Evolutionary conservation across 202 grass and related monocot genomes (phyloP).

Genomic region (Elaeis oleifera): DNA sequence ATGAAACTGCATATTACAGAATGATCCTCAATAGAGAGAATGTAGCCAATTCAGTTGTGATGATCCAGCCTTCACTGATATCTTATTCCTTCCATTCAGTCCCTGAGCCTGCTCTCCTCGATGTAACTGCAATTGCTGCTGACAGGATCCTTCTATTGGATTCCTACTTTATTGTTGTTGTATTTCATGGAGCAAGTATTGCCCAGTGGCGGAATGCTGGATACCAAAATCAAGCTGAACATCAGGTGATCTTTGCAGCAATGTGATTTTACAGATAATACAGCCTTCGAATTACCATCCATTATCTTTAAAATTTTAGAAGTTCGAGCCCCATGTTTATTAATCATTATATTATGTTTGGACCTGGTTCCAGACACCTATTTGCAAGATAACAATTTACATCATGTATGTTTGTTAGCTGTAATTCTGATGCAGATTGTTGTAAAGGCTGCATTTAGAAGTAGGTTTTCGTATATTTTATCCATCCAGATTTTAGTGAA

Average conservation of each 20-base stretch:
- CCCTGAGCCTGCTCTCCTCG: constrained; percentile 76
- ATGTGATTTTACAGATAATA: neutral
- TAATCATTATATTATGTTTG: constrained; percentile 11
- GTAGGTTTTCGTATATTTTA: too few species aligned
- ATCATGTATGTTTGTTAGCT: too few species aligned
- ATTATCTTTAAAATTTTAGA: too few species aligned
- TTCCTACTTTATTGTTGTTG: constrained; percentile 91
- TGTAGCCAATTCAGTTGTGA: constrained; percentile 78
- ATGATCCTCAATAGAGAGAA: constrained; percentile 83
- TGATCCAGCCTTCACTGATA: constrained; percentile 97
- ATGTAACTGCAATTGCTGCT: constrained; percentile 79
- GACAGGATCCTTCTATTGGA: constrained; percentile 92
- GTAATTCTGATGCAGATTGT: too few species aligned
- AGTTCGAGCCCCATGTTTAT: neutral
- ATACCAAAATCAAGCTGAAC: constrained; percentile 87
- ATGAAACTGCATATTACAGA: constrained; percentile 99
- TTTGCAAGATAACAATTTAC: too few species aligned
- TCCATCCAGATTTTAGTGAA: too few species aligned
- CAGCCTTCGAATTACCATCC: too few species aligned
- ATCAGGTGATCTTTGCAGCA: constrained; percentile 50
- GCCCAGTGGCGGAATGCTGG: constrained; percentile 94
- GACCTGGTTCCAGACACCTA: too few species aligned
- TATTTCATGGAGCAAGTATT: constrained; percentile 89
- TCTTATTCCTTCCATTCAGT: constrained; percentile 79
- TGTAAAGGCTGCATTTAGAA: too few species aligned